Base-by-base conservation (phyloP, 2,329 filamentous ascomycete genomes). In the Colletotrichum caudatum region DNA sequence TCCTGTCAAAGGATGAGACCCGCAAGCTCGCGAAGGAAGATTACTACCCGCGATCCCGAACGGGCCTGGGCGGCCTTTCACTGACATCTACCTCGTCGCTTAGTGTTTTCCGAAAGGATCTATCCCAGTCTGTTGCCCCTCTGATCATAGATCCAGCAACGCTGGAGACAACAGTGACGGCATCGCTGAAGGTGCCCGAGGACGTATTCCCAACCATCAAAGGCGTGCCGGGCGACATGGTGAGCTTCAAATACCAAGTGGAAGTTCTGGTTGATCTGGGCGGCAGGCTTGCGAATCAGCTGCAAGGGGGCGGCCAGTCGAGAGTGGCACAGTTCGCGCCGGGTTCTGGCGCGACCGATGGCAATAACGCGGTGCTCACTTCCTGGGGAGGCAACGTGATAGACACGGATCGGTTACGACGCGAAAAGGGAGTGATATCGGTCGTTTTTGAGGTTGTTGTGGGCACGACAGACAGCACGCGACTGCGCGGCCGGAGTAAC, bases 181-280 rank as follows among this genome's bases (percentile, higher is more conserved):
- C 94, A 5, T 92, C 93, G 3, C 90, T 99, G 20, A 91, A 94
- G 75, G 89, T 98, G 3, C 96, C 96, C 0, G 94, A 97, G 74
- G 94, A 97, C 77, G 91, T 91, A 0, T 98, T 98, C 76, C 95
- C 96, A 0, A 97, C 95, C 2, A 98, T 98, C 73, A 91, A 90
- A 37, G 92, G 91, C 66, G 94, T 98, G 0, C 96, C 96, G 0
- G 94, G 95, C 4, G 92, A 93, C 44, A 96, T 98, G 91, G 96
- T 99, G 74, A 94, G 92, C 76, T 98, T 99, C 84, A 94, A 92
- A 75, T 98, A 99, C 78, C 93, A 95, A 75, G 88, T 98, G 26
- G 96, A 99, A 80, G 93, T 98, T 2, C 91, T 98, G 37, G 90
- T 98, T 29, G 96, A 99, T 78, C 86, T 98, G 0, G 95, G 96